These are phyloP conservation scores for Nigrograna mackinnonii DNA, from an alignment of 2,329 filamentous ascomycete species.

Conservation along the genomic window DNA sequence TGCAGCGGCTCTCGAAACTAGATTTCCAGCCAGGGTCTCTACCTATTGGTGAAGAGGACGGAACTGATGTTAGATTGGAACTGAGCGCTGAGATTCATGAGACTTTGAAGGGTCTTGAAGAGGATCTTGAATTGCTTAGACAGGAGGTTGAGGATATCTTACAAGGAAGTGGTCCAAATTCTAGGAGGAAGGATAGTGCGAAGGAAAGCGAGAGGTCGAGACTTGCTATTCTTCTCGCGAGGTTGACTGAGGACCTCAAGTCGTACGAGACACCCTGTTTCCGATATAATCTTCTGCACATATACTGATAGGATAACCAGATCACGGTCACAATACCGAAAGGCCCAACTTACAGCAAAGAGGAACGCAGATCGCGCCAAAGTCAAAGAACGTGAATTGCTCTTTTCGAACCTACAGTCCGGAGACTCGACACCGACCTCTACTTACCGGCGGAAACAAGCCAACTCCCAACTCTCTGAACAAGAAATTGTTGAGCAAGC, in stretches of 20 bases:
- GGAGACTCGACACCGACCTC: constrained; percentile 37
- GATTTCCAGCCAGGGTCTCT: constrained; percentile 66
- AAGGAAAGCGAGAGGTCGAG: constrained; percentile 66
- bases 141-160: constrained; percentile 78
- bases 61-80: constrained; percentile 70
- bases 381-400: constrained; percentile 73
- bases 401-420: constrained; percentile 68
- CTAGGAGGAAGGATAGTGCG: constrained; percentile 52
- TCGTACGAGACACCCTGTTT: constrained; percentile 57
- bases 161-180: constrained; percentile 37
- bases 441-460: constrained; percentile 39
- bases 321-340: constrained; percentile 72
- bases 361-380: constrained; percentile 73
- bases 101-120: constrained; percentile 75
- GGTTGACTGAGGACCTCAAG: constrained; percentile 71
- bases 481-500: constrained; percentile 75
- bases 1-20: constrained; percentile 61
- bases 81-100: constrained; percentile 80
- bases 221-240: constrained; percentile 67
- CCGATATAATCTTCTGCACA: not conserved
- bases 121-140: constrained; percentile 78
- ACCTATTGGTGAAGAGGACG: constrained; percentile 63
- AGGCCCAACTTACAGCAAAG: constrained; percentile 79
- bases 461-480: constrained; percentile 61
- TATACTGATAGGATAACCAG: constrained; percentile 33